Evolutionary conservation across 768 basidiomycete species (phyloP).

Genomic region (Antrodiella citrinella): DNA sequence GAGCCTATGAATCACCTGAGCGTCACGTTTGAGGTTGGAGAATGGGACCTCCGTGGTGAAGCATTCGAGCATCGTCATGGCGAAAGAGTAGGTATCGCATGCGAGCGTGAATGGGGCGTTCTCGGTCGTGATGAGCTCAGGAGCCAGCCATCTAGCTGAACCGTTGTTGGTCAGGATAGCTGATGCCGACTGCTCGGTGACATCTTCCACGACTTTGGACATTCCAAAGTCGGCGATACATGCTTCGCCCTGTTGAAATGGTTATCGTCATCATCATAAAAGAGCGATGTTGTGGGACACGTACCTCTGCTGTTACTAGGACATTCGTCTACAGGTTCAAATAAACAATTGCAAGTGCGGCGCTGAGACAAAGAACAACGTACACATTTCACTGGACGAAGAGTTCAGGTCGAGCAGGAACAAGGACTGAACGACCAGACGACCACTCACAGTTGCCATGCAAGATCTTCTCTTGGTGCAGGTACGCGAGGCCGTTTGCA

Average conservation of each 20-base stretch:
- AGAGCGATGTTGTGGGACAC: constrained; percentile 1
- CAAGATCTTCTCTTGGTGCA: constrained; percentile 42
- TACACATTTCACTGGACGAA: constrained; percentile 51
- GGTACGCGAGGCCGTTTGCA: constrained; percentile 47
- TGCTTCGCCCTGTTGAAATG: constrained; percentile 40
- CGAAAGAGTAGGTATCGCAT: constrained; percentile 50
- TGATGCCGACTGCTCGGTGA: constrained; percentile 40
- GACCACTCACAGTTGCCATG: constrained; percentile 52
- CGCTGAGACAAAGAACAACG: constrained; percentile 29
- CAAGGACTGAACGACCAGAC: too few species aligned
- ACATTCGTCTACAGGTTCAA: constrained; percentile 54
- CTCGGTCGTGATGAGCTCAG: constrained; percentile 42
- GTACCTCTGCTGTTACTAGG: constrained; percentile 42
- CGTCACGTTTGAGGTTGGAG: constrained; percentile 39
- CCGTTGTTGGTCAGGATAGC: constrained; percentile 37
- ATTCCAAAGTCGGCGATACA: constrained; percentile 59
- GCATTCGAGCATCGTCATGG: constrained; percentile 54
- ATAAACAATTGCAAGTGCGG: background rate
- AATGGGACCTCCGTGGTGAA: constrained; percentile 47
- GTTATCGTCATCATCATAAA: background rate
- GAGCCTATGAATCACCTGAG: constrained; percentile 41
- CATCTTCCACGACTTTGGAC: constrained; percentile 51
- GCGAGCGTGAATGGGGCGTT: constrained; percentile 34
- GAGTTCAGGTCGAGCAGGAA: constrained; percentile 3
- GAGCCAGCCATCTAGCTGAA: constrained; percentile 53